Evolutionary conservation across 2,329 filamentous ascomycete species (phyloP), one percentile per base, ranked within the genome.

Genomic region (Atkinsonella hypoxylon): DNA sequence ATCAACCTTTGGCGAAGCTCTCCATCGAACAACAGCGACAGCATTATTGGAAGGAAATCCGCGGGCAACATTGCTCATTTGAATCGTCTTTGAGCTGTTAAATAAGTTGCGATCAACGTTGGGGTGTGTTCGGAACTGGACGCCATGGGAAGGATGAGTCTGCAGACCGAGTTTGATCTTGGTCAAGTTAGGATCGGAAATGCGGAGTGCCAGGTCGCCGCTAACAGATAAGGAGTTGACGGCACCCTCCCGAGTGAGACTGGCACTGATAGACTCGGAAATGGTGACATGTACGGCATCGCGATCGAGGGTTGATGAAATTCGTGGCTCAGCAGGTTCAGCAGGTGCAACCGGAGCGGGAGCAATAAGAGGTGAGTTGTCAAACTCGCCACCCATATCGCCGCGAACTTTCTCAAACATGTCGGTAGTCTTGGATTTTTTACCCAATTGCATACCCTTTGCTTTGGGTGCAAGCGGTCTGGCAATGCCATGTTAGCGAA

Each of bases 361-460:
- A 32, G 81, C 73, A 17, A 91, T 82, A 26, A 94, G 76, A 38
- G 89, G 89, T 42, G 71, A 70, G 50, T 89, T 83, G 64, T 95
- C 89, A 38, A 82, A 82, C 63, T 95, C 89, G 38, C 84, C 78
- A n/a, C 89, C 90, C 64, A 97, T 77, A 57, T 97, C 91, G 53
- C 87, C 88, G 58, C 89, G 85, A 34, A 98, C 90, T 62, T 90
- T 87, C 70, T 97, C 91, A 66, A 95, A 97, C 77, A 97, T 95
- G 67, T 95, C 91, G 31, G 87, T 95, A 20, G 88, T 90, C 75
- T 97, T 97, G 54, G 88, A 95, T 74, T 98, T 98, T 76, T 97
- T 97, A 70, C 93, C 93, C 51, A 98, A 76, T 69, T 97, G 91
- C 94, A 98, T 98, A 59, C 93, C 93, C 75, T 98, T 98, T 61